Base-by-base conservation (phyloP, 768 basidiomycete genomes). In the Russula foetens region DNA sequence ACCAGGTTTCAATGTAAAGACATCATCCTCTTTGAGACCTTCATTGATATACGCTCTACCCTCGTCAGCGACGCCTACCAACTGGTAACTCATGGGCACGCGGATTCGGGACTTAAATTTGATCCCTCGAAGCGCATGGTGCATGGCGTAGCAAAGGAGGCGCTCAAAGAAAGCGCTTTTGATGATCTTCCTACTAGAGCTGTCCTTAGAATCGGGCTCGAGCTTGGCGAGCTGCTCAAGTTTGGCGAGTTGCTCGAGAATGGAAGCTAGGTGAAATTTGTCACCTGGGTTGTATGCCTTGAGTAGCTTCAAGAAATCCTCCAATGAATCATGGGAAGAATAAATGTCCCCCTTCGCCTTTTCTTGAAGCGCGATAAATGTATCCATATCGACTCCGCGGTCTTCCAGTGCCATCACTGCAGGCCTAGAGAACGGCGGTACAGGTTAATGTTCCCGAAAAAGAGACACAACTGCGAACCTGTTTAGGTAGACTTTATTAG, bases 41-140 rank as follows among this genome's bases (percentile, higher is more conserved):
- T 60, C 65, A 1, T 56, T 38, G 6, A 60, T 56, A 15, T 60
- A 60, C 4, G 54, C 59, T 21, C n/a, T 39, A 11, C 89, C 89
- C 71, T 93, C 90, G 66, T 95, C 92, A 1, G 89, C 86, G 6
- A 92, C 81, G 0, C 92, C 92, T 9, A 92, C 87, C 0, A 95
- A 76, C 28, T 84, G 76, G 59, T 82, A 83, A 59, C 84, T 84
- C 0, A 83, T 72, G 0, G 84, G 84, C 6, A 95, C 78, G 4
- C 78, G 82, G 28, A 95, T 88, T 11, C 90, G 77, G 0, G 91
- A 91, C 43, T 77, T 75, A 65, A 87, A 83, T 66, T 92, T 92
- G 65, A 93, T 82, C 47, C 82, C 82, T 4, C 89, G 79, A 43
- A 94, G 72, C 7, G 88, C 80, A 62, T 83, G 81, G 39, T 80